Percentiles rank a stretch among this genome's conserved stretches.
These are phyloP conservation scores for Delitschia confertaspora DNA, from an alignment of 495 filamentous ascomycete genomes.

Conservation along the genomic window DNA sequence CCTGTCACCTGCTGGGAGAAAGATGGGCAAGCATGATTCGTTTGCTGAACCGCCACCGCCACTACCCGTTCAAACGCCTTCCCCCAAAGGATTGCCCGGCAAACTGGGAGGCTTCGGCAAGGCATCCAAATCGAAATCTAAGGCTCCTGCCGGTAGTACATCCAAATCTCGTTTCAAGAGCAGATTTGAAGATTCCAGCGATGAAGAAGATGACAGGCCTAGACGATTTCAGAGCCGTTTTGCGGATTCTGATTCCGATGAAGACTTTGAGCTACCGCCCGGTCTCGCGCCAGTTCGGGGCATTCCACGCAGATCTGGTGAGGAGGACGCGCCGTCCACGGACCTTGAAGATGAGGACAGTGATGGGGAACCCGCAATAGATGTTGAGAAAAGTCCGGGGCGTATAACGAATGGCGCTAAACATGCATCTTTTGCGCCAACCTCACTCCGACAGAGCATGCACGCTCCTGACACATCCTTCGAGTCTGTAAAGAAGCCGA, in stretches of 20 bases:
- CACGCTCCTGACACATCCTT: slow-evolving; percentile 18
- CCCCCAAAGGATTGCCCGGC: slow-evolving; percentile 21
- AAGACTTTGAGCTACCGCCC: slow-evolving; percentile 24
- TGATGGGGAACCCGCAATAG: slow-evolving; percentile 26
- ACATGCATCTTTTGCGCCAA: slow-evolving; percentile 10
- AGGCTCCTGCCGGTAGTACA: slow-evolving; percentile 23
- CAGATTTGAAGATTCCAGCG: slow-evolving; percentile 63
- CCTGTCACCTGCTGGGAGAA: slow-evolving; percentile 35
- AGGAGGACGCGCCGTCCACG: slow-evolving; percentile 53
- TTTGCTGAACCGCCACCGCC: slow-evolving; percentile 35
- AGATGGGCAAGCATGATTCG: slow-evolving; percentile 12
- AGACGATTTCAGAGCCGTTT: slow-evolving; percentile 58
- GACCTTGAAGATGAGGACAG: slow-evolving; percentile 55
- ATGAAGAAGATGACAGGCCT: slow-evolving; percentile 56
- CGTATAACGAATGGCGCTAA: slow-evolving; percentile 22
- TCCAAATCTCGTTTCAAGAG: slow-evolving; percentile 37
- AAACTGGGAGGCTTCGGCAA: slow-evolving; percentile 44
- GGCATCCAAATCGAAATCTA: slow-evolving; percentile 33
- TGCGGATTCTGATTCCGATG: slow-evolving; percentile 72
- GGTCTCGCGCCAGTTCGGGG: slow-evolving; percentile 53
- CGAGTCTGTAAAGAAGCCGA: slow-evolving; percentile 14
- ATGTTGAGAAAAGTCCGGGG: slow-evolving; percentile 24
- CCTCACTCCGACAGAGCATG: slow-evolving; percentile 21
- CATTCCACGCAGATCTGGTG: slow-evolving; percentile 49
- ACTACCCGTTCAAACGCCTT: slow-evolving; percentile 42